phyloP scores from a whole-genome alignment of 2,329 filamentous ascomycete species.

The Pezicula rhizophila region DNA sequence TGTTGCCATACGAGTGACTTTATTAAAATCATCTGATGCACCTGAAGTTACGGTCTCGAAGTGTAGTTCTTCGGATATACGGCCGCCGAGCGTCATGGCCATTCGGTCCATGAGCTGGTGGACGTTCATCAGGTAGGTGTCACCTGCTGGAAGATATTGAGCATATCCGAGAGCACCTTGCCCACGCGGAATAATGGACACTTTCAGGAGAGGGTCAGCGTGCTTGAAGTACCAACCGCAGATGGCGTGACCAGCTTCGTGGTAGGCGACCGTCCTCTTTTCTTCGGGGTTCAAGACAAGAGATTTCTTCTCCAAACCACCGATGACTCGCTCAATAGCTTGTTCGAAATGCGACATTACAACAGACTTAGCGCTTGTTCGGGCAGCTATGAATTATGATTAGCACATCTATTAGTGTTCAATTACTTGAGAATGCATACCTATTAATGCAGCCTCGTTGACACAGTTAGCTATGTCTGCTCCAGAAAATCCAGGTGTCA shows the following conservation, averaged over 20 bases:
- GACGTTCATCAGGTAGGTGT: conserved; percentile 93
- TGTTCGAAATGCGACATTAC: conserved; percentile 91
- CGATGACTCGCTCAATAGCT: conserved; percentile 94
- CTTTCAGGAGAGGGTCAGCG: conserved; percentile 95
- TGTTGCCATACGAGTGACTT: conserved; percentile 92
- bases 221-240: conserved; percentile 97
- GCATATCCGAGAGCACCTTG: conserved; percentile 92
- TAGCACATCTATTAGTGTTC: conserved; percentile 28
- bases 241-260: conserved; percentile 96
- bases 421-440: conserved; percentile 43
- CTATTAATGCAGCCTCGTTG: conserved; percentile 94
- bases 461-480: conserved; percentile 98
- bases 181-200: conserved; percentile 95
- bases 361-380: conserved; percentile 73
- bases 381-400: conserved; percentile 59
- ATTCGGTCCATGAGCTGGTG: conserved; percentile 98
- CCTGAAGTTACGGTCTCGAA: conserved; percentile 95
- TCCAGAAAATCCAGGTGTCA: conserved; percentile 94
- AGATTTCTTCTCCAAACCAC: conserved; percentile 95
- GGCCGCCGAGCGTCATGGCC: conserved; percentile 97
- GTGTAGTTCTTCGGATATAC: conserved; percentile 92
- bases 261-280: conserved; percentile 94
- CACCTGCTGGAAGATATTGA: conserved; percentile 86
- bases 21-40: conserved; percentile 95
- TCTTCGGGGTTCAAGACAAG: conserved; percentile 88